Percentiles rank a stretch among this genome's conserved stretches.
phyloP scores from a whole-genome alignment of 1,284 basidiomycete genomes.

The Moniliella sp. region DNA sequence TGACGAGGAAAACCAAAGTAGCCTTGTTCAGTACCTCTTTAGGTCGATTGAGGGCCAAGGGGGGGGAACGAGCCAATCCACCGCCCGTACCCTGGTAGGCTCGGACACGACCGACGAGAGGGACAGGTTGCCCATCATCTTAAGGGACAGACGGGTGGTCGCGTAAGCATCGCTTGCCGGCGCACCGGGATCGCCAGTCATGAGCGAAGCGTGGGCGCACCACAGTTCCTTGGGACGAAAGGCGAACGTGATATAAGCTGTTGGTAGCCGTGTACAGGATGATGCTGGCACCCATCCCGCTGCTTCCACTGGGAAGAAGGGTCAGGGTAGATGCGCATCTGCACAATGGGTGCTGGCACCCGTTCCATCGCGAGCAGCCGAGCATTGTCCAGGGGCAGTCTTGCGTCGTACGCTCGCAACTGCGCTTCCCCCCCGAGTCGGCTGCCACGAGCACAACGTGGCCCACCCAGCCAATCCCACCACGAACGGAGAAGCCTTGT shows the following conservation, averaged over 20 bases:
- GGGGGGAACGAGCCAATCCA: conserved; percentile 95
- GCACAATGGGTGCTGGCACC: conserved; percentile 45
- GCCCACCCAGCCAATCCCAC: conserved; percentile 87
- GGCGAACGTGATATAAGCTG: conserved; percentile 73
- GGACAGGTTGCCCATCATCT: conserved; percentile 72
- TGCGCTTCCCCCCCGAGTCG: conserved; percentile 34
- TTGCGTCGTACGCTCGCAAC: conserved; percentile 80
- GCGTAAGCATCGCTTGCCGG: too few species aligned
- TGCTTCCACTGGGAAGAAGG: too few species aligned
- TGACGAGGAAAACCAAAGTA: conserved; percentile 84
- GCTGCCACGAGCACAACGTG: conserved; percentile 73
- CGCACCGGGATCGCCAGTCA: too few species aligned
- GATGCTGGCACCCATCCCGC: conserved; percentile 90
- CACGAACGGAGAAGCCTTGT: conserved; percentile 63
- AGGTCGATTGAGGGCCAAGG: conserved; percentile 85
- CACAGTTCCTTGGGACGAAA: conserved; percentile 59
- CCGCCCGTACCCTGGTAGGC: conserved; percentile 61
- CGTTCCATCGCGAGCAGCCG: conserved; percentile 63
- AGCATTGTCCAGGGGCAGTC: conserved; percentile 64
- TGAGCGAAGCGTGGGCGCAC: too few species aligned
- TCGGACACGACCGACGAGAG: conserved; percentile 74
- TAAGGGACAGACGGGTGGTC: too few species aligned
- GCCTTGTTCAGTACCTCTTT: conserved; percentile 77
- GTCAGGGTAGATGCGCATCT: too few species aligned
- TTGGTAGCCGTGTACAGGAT: conserved; percentile 93